A percentile compares a stretch with the other conserved stretches of the same genome.
Conservation (phyloP, 23 red algal species). For the Pyropia haitanensis region DNA sequence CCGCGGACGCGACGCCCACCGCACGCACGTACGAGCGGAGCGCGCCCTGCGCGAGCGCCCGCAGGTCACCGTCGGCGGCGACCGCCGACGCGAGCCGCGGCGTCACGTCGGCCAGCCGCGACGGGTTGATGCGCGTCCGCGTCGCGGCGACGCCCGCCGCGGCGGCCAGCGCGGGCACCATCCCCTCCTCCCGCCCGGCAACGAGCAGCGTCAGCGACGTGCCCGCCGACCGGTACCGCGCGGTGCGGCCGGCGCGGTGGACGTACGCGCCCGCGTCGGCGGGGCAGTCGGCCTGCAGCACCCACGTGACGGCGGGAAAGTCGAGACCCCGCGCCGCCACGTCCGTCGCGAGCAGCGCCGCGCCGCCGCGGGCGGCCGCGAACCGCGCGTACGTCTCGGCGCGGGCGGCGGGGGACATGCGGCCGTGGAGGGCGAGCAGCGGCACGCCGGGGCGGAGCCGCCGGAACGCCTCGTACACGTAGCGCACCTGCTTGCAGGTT, state of each 20-base stretch:
- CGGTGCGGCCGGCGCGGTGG: slow-evolving; percentile 94
- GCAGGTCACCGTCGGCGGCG: slow-evolving; percentile 62
- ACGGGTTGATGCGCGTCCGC: slow-evolving; percentile 31
- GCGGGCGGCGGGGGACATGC: slow-evolving; percentile 74
- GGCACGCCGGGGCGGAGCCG: slow-evolving; percentile 87
- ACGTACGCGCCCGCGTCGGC: slow-evolving; percentile 72
- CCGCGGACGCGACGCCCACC: too few species aligned
- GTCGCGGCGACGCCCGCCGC: slow-evolving; percentile 11
- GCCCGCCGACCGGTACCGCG: slow-evolving; percentile 58
- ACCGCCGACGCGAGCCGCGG: slow-evolving; percentile 46
- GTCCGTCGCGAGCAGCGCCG: slow-evolving; percentile 84
- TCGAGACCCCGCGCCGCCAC: slow-evolving; percentile 95
- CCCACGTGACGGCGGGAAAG: slow-evolving; percentile 91
- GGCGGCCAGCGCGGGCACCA: slow-evolving; percentile 38
- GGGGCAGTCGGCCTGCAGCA: slow-evolving; percentile 89
- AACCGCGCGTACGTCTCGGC: slow-evolving; percentile 85
- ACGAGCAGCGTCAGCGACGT: slow-evolving; percentile 64
- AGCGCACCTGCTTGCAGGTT: slow-evolving; percentile 90
- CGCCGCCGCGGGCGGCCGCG: slow-evolving; percentile 8
- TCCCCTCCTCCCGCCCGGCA: slow-evolving; percentile 39
- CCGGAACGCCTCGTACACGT: slow-evolving; percentile 86
- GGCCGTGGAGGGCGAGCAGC: slow-evolving; percentile 73
- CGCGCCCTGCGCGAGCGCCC: slow-evolving; percentile 72
- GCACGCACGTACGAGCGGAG: slow-evolving; percentile 63
- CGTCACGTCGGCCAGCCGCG: slow-evolving; percentile 39